phyloP scores from a whole-genome alignment of 2,329 filamentous ascomycete species.

The Aspergillus ruber region DNA sequence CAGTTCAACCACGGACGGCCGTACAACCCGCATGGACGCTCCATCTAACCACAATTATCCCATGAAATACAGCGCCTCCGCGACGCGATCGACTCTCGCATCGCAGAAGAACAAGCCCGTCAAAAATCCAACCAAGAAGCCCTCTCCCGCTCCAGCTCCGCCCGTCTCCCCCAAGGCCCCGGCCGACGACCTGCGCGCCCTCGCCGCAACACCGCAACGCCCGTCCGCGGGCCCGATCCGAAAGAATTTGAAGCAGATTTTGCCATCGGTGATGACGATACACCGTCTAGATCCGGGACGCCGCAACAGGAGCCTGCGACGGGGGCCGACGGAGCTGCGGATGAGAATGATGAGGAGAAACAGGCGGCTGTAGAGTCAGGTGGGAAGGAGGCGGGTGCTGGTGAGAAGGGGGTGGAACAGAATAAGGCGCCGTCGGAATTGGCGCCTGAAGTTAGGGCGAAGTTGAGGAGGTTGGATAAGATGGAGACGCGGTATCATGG shows the following conservation, averaged over 20 bases:
- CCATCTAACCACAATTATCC: background rate
- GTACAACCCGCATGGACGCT: background rate
- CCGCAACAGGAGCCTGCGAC: slow-evolving; percentile 46
- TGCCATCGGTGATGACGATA: slow-evolving; percentile 76
- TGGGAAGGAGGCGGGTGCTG: slow-evolving; percentile 18
- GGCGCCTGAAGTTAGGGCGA: slow-evolving; percentile 66
- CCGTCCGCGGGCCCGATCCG: slow-evolving; percentile 66
- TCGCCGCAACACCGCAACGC: slow-evolving; percentile 30
- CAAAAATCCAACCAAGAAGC: slow-evolving; percentile 50
- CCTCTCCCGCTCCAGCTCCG: slow-evolving; percentile 40
- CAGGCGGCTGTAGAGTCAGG: slow-evolving; percentile 11
- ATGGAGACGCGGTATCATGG: slow-evolving; percentile 81
- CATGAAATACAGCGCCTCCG: slow-evolving; percentile 59
- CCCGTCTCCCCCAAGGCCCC: slow-evolving; percentile 29
- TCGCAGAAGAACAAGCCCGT: slow-evolving; percentile 85
- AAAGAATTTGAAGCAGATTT: slow-evolving; percentile 83
- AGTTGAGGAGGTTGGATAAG: slow-evolving; percentile 80
- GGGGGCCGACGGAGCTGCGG: slow-evolving; percentile 15
- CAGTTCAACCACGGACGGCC: slow-evolving; percentile 1
- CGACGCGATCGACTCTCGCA: slow-evolving; percentile 76
- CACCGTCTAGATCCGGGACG: slow-evolving; percentile 56
- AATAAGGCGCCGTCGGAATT: slow-evolving; percentile 47
- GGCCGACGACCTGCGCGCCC: slow-evolving; percentile 24
- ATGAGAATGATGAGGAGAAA: slow-evolving; percentile 16
- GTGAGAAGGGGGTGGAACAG: slow-evolving; percentile 8